Evolutionary conservation across 2,329 filamentous ascomycete species (phyloP), one percentile per base, ranked within the genome.

Genomic region (Lizonia empirigonia): DNA sequence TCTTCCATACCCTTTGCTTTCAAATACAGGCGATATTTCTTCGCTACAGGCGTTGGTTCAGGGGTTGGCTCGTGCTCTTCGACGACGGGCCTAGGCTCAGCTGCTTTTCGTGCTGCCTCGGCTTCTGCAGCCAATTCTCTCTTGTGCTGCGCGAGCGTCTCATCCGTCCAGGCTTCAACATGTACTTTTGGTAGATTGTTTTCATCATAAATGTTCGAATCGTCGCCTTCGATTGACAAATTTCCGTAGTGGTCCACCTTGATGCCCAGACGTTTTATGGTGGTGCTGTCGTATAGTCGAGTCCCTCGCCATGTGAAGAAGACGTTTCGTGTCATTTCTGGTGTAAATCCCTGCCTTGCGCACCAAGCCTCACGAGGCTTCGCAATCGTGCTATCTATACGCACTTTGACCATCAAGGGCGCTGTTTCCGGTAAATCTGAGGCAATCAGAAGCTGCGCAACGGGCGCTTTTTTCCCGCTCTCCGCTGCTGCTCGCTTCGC

Each of bases 291-390:
- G 68, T 88, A 96, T 3, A 96, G 74, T 52, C 84, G 83, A 50
- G 83, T 84, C 20, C 84, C 82, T 56, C 86, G 86, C 87, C 90
- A 96, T 0, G 90, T 94, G 47, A 97, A 80, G 62, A 94, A 88
- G 15, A 95, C 76, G 1, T 78, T 76, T 4, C 80, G 74, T 2
- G 79, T 73, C 19, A 80, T 69, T 2, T 81, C 76, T 2, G 76
- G 72, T 1, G 76, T 71, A 37, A 85, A 80, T 1, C 70, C 71
- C 65, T 92, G 87, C 45, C 80, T 79, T 10, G 77, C 74, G 61
- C 88, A 84, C 89, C 91, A 97, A 10, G 82, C 83, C 29, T 83
- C 70, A 33, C 86, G 82, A 5, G 92, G 83, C 48, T 88, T 77
- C 53, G 82, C 81, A 5, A 97, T 76, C 2, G 82, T 78, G 64